phyloP scores from a whole-genome alignment of 2,329 filamentous ascomycete species.

The Chalara sp. region DNA sequence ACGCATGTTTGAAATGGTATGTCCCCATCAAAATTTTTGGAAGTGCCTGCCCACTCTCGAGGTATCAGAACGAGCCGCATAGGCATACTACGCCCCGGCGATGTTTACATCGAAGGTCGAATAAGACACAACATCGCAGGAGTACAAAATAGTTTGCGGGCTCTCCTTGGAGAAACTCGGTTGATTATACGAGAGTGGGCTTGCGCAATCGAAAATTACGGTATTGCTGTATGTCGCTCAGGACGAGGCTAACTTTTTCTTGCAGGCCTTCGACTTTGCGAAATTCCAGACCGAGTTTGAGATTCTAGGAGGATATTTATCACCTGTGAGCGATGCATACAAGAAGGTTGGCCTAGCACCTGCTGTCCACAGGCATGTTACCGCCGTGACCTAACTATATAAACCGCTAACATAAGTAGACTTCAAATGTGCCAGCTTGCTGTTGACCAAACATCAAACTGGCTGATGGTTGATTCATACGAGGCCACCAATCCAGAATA shows the following conservation, averaged over 20 bases:
- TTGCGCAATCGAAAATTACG: no score
- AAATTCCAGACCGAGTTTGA: conserved; percentile 75
- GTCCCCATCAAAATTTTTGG: no score
- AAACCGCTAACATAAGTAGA: background rate
- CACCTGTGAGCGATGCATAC: conserved; percentile 42
- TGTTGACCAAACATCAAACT: conserved; percentile 25
- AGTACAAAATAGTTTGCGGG: no score
- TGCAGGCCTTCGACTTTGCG: conserved; percentile 51
- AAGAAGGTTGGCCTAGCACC: conserved; percentile 75
- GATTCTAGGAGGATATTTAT: conserved; percentile 52
- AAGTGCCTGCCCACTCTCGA: no score
- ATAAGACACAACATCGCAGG: no score
- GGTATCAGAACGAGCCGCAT: no score
- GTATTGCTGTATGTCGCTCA: no score
- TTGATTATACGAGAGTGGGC: no score
- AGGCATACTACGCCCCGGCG: no score
- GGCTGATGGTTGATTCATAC: conserved; percentile 84
- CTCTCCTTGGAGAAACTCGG: no score
- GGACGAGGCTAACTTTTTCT: no score
- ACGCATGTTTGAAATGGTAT: conserved; percentile 75
- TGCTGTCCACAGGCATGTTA: conserved; percentile 55
- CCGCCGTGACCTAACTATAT: background rate
- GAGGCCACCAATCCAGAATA: conserved; percentile 80
- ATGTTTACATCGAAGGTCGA: no score
- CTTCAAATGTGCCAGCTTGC: background rate